Evolutionary conservation across 148 eudicot species (phyloP).

Genomic region (Rhododendron griersonianum): DNA sequence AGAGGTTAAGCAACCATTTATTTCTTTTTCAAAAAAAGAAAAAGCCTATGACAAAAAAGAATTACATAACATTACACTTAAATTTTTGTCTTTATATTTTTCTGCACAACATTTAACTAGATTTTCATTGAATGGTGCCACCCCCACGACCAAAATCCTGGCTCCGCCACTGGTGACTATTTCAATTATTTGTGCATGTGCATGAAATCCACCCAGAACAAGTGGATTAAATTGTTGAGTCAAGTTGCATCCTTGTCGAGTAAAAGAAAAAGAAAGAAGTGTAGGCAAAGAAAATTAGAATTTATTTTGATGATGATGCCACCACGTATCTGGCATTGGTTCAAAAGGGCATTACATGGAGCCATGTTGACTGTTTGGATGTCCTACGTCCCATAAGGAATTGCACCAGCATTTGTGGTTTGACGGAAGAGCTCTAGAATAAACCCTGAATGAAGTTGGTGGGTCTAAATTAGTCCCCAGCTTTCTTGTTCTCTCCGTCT

Average conservation of each 20-base stretch:
- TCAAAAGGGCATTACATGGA: background rate
- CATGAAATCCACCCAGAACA: background rate
- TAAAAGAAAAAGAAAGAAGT: background rate
- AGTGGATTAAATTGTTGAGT: background rate
- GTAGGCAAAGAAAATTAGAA: background rate
- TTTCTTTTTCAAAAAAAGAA: too few species aligned
- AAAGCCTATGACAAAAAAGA: too few species aligned
- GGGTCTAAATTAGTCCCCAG: background rate
- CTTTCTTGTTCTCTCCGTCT: background rate
- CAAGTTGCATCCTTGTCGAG: background rate
- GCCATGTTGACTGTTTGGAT: background rate
- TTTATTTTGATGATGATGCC: background rate
- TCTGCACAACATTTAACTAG: too few species aligned
- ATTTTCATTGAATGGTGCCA: too few species aligned
- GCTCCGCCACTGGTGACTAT: background rate
- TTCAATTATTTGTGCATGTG: background rate
- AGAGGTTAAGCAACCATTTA: too few species aligned
- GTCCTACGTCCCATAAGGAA: background rate
- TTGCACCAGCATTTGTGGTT: background rate
- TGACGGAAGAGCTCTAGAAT: background rate
- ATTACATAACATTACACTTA: too few species aligned
- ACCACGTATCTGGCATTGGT: background rate
- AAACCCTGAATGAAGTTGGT: background rate
- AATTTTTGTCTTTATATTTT: too few species aligned
- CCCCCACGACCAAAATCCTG: too few species aligned